Evolutionary conservation across 2,329 filamentous ascomycete genomes (phyloP), one percentile per base, ranked within the genome.

Genomic region (Fusarium goolgardi): DNA sequence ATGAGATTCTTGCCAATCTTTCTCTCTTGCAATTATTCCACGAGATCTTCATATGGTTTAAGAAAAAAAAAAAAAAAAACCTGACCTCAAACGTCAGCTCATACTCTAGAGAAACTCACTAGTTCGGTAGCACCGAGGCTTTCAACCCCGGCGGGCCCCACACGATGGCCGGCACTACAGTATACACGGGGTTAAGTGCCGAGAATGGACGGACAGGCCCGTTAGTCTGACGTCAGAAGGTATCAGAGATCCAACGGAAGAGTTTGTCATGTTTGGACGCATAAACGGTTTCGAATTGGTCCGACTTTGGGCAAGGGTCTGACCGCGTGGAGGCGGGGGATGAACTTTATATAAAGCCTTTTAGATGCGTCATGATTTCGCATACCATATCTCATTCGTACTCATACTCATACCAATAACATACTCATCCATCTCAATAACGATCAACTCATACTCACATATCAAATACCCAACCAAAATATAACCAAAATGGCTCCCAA

Each of bases 401-500:
- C 8, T 31, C 18, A 51, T 51, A 16, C 16, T 7, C 31, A 46
- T 23, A 13, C 27, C 10, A 11, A 29, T 29, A 29, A 10, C 21
- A 18, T 34, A 32, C 44, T 27, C 25, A n/a, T 10, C 23, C 13
- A 32, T 16, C 27, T 32, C 27, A 39, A 39, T 20, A 13, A 47
- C 27, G 12, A 29, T 11, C 27, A 10, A 10, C 11, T 21, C 11
- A 39, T 10, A n/a, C 34, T 27, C 25, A 55, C 16, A 29, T 34
- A 44, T 23, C 7, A 15, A 51, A 39, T 20, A 37, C 11, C 35
- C 35, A 37, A n/a, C 3, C 44, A 32, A n/a, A n/a, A 35, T 59
- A 34, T 11, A 55, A 21, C 25, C 64, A 77, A 45, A 68, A 85
- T 86, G 83, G 80, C 82, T 35, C 83, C 81, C 71, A 91, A 90